phyloP scores from a whole-genome alignment of 2,329 filamentous ascomycete species.

The Penicillium sp. region DNA sequence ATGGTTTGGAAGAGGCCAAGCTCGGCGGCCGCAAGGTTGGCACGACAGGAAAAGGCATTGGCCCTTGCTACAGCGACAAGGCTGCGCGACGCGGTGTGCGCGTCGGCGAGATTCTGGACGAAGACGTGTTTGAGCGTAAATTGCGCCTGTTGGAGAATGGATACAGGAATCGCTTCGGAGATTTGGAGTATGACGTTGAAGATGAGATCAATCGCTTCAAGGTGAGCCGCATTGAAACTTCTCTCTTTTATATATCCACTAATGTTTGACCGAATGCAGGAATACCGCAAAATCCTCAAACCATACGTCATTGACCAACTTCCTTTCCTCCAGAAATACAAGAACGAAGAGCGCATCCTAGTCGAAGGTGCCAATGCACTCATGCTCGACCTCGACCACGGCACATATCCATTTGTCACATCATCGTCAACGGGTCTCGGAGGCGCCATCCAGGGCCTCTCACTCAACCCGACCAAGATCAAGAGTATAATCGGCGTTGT shows the following conservation, averaged over 20 bases:
- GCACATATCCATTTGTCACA: slow-evolving; percentile 50
- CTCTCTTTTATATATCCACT: neutral
- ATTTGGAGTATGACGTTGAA: slow-evolving; percentile 57
- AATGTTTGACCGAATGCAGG: slow-evolving; percentile 19
- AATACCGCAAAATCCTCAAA: slow-evolving; percentile 34
- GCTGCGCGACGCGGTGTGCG: slow-evolving; percentile 57
- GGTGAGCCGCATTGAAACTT: slow-evolving; percentile 26
- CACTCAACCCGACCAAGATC: slow-evolving; percentile 55
- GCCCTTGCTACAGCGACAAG: slow-evolving; percentile 62
- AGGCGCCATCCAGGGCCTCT: slow-evolving; percentile 55
- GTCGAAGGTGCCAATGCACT: slow-evolving; percentile 63
- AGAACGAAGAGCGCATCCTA: slow-evolving; percentile 52
- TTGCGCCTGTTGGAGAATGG: slow-evolving; percentile 49
- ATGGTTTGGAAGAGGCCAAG: slow-evolving; percentile 44
- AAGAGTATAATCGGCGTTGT: slow-evolving; percentile 59
- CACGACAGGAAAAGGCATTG: slow-evolving; percentile 49
- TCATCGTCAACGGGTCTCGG: slow-evolving; percentile 47
- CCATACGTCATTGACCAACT: slow-evolving; percentile 44
- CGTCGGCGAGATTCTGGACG: slow-evolving; percentile 56
- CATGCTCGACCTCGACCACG: slow-evolving; percentile 57
- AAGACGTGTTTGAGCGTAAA: slow-evolving; percentile 53
- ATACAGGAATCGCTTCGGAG: slow-evolving; percentile 57
- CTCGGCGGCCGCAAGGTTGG: slow-evolving; percentile 45
- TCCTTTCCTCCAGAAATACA: slow-evolving; percentile 52
- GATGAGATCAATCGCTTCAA: slow-evolving; percentile 57